A percentile compares a stretch with the other conserved stretches of the same genome.
phyloP scores from a whole-genome alignment of 768 basidiomycete genomes.

The Leccinellum rugosiceps region DNA sequence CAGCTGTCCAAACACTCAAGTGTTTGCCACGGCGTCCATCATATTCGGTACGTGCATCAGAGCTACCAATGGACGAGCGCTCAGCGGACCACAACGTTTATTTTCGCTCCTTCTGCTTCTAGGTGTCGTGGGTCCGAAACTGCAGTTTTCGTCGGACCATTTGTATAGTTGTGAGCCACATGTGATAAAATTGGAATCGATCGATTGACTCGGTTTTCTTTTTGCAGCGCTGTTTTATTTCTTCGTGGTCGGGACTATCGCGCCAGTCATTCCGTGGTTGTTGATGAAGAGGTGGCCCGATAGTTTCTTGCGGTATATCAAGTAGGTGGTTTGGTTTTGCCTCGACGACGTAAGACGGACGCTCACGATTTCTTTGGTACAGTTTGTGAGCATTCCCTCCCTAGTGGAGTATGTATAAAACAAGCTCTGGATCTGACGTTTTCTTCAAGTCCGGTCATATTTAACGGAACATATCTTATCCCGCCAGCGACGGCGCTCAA shows the following conservation, averaged over 20 bases:
- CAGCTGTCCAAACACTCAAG: conserved; percentile 50
- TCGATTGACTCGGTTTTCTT: neutral
- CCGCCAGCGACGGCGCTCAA: conserved; percentile 86
- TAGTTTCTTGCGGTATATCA: conserved; percentile 61
- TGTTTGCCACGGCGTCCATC: conserved; percentile 54
- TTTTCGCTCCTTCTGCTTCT: conserved; percentile 3
- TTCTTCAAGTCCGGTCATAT: conserved; percentile 59
- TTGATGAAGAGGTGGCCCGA: conserved; percentile 62
- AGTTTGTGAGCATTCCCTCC: conserved; percentile 13
- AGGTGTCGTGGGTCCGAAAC: conserved; percentile 67
- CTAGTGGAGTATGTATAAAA: neutral
- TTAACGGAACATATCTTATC: conserved; percentile 63
- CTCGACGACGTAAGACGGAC: neutral
- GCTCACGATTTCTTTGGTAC: neutral
- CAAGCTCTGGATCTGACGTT: too few species aligned
- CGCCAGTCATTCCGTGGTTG: conserved; percentile 61
- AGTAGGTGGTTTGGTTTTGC: conserved; percentile 39
- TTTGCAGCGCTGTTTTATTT: conserved; percentile 55
- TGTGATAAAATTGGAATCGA: neutral
- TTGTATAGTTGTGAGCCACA: conserved; percentile 40
- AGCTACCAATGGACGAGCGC: neutral
- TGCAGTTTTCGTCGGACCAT: conserved; percentile 53
- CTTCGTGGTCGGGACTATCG: conserved; percentile 69
- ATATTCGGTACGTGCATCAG: conserved; percentile 36
- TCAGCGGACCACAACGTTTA: conserved; percentile 8